Percentiles rank a stretch among this genome's conserved stretches.
These are phyloP conservation scores for Zygotorulaspora chibaensis DNA, from an alignment of 805 yeast genomes.

Conservation along the genomic window DNA sequence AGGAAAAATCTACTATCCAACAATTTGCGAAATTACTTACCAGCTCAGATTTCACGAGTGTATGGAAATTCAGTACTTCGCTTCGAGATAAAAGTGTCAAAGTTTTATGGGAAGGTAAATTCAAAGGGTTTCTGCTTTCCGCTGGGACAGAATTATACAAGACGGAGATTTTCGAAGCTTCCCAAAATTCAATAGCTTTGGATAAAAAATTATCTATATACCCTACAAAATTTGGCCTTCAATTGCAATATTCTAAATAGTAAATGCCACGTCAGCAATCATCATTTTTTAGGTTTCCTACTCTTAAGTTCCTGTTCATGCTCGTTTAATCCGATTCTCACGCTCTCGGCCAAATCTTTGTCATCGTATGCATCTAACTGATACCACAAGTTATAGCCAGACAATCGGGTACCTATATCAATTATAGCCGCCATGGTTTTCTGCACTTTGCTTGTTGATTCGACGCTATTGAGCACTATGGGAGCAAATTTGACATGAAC, in stretches of 20 bases:
- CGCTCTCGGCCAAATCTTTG: slow-evolving; percentile 57
- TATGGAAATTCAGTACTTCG: slow-evolving; percentile 69
- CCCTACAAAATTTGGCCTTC: slow-evolving; percentile 30
- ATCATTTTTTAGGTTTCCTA: slow-evolving; percentile 31
- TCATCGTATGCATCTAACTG: slow-evolving; percentile 75
- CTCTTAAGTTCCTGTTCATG: slow-evolving; percentile 46
- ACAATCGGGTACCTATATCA: slow-evolving; percentile 53
- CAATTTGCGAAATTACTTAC: slow-evolving; percentile 49
- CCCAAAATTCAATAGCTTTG: not conserved
- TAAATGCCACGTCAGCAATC: not conserved
- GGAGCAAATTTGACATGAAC: slow-evolving; percentile 64
- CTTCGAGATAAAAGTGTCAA: slow-evolving; percentile 56
- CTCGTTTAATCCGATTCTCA: slow-evolving; percentile 53
- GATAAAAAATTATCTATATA: slow-evolving; percentile 7
- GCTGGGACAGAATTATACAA: slow-evolving; percentile 57
- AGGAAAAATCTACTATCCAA: slow-evolving; percentile 43
- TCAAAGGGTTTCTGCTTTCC: slow-evolving; percentile 70
- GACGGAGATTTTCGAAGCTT: slow-evolving; percentile 1
- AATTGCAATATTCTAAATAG: slow-evolving; percentile 31
- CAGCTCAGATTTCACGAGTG: slow-evolving; percentile 58
- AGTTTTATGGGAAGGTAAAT: slow-evolving; percentile 83
- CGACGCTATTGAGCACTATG: slow-evolving; percentile 61
- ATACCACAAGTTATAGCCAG: slow-evolving; percentile 73
- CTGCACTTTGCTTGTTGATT: slow-evolving; percentile 51
- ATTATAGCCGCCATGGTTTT: slow-evolving; percentile 58